These are phyloP conservation scores for Suhomyces yuchorum DNA, from an alignment of 1,139 yeast genomes.

Conservation along the genomic window DNA sequence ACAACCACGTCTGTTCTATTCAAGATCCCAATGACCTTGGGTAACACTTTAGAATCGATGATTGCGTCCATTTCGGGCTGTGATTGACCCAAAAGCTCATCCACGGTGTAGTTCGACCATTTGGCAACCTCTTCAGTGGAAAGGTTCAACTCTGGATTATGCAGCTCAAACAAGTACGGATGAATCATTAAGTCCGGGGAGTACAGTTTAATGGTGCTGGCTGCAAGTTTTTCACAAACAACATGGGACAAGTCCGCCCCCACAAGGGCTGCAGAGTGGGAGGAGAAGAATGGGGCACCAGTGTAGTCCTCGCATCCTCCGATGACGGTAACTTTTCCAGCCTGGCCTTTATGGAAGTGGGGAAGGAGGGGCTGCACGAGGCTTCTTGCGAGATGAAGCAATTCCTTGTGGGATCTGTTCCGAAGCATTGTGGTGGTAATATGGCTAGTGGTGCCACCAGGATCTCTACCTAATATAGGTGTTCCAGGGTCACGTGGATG, in stretches of 20 bases:
- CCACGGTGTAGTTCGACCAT: constrained; percentile 19
- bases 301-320: constrained; percentile 97
- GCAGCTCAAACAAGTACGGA: constrained; percentile 64
- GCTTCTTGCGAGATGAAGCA: constrained; percentile 49
- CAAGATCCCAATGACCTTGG: constrained; percentile 56
- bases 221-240: constrained; percentile 79
- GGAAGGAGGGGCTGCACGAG: constrained; percentile 79
- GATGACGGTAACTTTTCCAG: constrained; percentile 81
- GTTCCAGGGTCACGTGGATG: background rate
- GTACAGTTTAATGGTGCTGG: constrained; percentile 78
- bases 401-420: constrained; percentile 45
- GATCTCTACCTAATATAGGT: background rate
- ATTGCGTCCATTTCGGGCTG: constrained; percentile 27
- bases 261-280: constrained; percentile 77
- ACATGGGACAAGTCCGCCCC: constrained; percentile 92
- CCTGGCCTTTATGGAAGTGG: constrained; percentile 85
- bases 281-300: constrained; percentile 93
- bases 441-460: background rate
- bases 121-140: constrained; percentile 20
- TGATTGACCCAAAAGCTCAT: constrained; percentile 21
- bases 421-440: constrained; percentile 17
- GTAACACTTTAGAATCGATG: constrained; percentile 50
- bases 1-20: constrained; percentile 77
- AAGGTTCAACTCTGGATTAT: constrained; percentile 18
- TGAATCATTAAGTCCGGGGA: constrained; percentile 96